Evolutionary conservation across 2,329 filamentous ascomycete species (phyloP), one percentile per base, ranked within the genome.

Genomic region (Trichoderma afroharzianum): DNA sequence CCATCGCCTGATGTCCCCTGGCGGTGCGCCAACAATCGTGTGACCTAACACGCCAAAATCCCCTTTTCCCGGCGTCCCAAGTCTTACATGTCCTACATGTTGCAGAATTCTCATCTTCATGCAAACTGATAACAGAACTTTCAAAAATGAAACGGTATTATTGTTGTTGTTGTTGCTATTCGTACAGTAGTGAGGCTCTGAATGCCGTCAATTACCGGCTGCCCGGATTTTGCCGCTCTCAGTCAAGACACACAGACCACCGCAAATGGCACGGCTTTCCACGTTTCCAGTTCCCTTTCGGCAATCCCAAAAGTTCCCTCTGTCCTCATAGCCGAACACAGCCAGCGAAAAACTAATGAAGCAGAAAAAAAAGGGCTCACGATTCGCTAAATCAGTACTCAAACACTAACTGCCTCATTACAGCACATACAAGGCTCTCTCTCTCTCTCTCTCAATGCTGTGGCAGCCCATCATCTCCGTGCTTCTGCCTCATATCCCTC

Each of bases 401-500:
- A 24, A 24, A 28, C 26, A 30, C 2, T 21, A 28, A 28, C 39
- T 47, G n/a, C 15, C 3, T 6, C 14, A 21, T 15, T n/a, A 24
- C n/a, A 43, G 15, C 33, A 33, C 7, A 39, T n/a, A 6, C 15
- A 50, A 36, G 43, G 28, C 18, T 18, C 59, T n/a, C 14, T 71
- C 63, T n/a, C n/a, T n/a, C n/a, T n/a, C n/a, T n/a, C n/a, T n/a
- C 3, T 26, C 26, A 71, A 43, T 71, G 70, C 57, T 68, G 70
- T n/a, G 70, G 70, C 47, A 68, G 43, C 7, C 30, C 43, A 2
- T 55, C 55, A 21, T 62, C 67, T 4, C 26, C 28, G 7, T 55
- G 68, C 32, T 30, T 70, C 58, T 53, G 67, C 21, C 59, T 14
- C 14, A 2, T 30, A 3, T 63, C 59, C 11, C 26, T 63, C 58